Base-by-base conservation (phyloP, 345 rosid genomes). In the Salix brachista region DNA sequence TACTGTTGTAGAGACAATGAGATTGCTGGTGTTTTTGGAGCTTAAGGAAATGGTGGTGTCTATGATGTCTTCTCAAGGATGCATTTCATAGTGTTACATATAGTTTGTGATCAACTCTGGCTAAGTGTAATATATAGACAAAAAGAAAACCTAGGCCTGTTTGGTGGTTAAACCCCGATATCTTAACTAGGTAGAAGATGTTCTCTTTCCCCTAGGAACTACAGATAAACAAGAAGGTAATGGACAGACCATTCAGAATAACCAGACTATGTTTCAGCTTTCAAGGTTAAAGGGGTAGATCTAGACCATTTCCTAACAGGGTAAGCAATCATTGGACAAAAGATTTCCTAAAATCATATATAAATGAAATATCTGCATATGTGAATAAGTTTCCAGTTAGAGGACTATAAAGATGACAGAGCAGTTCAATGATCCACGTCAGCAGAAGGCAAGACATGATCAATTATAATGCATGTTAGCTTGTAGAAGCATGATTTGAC, bases 401-500 rank as follows among this genome's bases (percentile, higher is more conserved):
- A 77, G 61, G 46, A 77, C 80, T 61, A 23, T 70, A 65, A 69
- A 26, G 26, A 54, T 30, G 34, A 36, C 50, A n/a, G 44, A 32
- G 58, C 19, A 36, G 64, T 26, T 58, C 71, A 28, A 69, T 32
- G 60, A 83, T 42, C 23, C 28, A 48, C 61, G 39, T 19, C 56
- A 68, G 23, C 28, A 23, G 52, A 77, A 73, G 65, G 66, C 69
- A 67, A 44, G 67, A 34, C 12, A 79, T 70, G 70, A 75, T 71
- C 60, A 74, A 72, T 70, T 42, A 32, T 72, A 71, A 74, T 34
- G 54, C 62, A 34, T 10, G 56, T 69, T 26, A 26, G 44, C 67
- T 77, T 6, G 69, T 58, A 60, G 67, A 76, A 17, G 71, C 58
- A 66, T 36, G 61, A 61, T 71, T 75, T 69, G 61, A 80, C 79